Conservation (phyloP, 305 asterid genomes). For the Salvia sclarea region DNA sequence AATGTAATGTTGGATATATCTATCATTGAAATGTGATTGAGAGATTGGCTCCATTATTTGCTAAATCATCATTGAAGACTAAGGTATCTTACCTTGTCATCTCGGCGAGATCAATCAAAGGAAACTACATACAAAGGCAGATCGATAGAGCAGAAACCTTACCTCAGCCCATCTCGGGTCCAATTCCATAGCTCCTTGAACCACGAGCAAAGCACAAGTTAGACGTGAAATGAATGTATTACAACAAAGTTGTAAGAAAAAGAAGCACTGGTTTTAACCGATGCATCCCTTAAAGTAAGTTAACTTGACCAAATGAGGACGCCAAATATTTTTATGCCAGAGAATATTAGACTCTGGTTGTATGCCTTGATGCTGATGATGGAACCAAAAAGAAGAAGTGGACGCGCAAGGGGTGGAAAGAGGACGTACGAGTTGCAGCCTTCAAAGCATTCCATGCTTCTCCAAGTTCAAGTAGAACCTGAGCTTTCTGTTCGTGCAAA, state of each 20-base stretch:
- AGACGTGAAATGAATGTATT: not conserved
- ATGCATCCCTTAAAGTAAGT: not conserved
- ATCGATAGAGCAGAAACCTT: constrained; percentile 32
- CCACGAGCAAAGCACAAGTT: constrained; percentile 31
- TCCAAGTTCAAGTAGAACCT: constrained; percentile 85
- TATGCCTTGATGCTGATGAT: constrained; percentile 14
- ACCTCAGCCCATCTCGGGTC: constrained; percentile 94
- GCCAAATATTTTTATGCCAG: not conserved
- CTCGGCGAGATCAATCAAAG: constrained; percentile 30
- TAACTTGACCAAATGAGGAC: not conserved
- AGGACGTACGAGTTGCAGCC: constrained; percentile 74
- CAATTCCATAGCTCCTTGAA: constrained; percentile 80
- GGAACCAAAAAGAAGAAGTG: not conserved
- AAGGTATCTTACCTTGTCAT: constrained; percentile 23
- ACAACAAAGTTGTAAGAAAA: not conserved
- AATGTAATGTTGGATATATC: not conserved
- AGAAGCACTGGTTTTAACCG: not conserved
- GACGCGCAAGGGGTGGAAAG: constrained; percentile 12
- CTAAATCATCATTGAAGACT: not conserved
- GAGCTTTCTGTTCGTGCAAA: constrained; percentile 91
- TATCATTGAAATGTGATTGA: too few species aligned
- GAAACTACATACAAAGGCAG: constrained; percentile 30
- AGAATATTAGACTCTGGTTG: not conserved
- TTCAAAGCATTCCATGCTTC: constrained; percentile 80
- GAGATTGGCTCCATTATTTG: too few species aligned